phyloP scores from a whole-genome alignment of 2,329 filamentous ascomycete genomes.

The Phyllosticta ampelicida region DNA sequence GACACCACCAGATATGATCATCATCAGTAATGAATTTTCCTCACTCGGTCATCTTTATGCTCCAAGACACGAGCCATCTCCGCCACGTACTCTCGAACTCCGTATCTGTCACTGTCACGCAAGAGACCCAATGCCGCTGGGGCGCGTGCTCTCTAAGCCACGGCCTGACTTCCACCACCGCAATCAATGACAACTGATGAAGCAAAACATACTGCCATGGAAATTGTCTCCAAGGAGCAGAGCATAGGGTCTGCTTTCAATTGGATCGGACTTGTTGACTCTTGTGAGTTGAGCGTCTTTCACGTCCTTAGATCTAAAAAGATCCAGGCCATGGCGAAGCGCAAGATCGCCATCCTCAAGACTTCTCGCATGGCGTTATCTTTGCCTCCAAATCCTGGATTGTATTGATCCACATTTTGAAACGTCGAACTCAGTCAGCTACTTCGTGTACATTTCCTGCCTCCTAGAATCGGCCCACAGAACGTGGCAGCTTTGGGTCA shows the following conservation, averaged over 20 bases:
- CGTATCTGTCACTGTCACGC: neutral
- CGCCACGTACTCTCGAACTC: neutral
- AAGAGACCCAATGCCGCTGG: neutral
- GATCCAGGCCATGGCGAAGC: too few species aligned
- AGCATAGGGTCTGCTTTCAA: too few species aligned
- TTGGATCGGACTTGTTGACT: too few species aligned
- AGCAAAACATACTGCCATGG: neutral
- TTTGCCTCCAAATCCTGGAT: too few species aligned
- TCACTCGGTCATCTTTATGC: neutral
- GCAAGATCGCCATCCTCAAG: too few species aligned
- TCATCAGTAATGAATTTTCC: neutral
- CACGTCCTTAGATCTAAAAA: too few species aligned
- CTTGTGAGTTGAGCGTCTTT: too few species aligned
- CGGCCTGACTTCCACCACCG: neutral
- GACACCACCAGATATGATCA: neutral
- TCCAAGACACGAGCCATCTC: neutral
- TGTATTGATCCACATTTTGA: neutral
- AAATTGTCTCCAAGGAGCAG: neutral
- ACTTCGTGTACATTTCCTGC: neutral
- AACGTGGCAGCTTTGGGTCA: neutral
- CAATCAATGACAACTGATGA: neutral
- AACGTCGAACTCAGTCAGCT: neutral
- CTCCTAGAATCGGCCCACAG: neutral
- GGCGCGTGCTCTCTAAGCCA: neutral
- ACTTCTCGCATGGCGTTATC: too few species aligned